Base-by-base conservation (phyloP, 306 rosid species). In the Begonia masoniana region DNA sequence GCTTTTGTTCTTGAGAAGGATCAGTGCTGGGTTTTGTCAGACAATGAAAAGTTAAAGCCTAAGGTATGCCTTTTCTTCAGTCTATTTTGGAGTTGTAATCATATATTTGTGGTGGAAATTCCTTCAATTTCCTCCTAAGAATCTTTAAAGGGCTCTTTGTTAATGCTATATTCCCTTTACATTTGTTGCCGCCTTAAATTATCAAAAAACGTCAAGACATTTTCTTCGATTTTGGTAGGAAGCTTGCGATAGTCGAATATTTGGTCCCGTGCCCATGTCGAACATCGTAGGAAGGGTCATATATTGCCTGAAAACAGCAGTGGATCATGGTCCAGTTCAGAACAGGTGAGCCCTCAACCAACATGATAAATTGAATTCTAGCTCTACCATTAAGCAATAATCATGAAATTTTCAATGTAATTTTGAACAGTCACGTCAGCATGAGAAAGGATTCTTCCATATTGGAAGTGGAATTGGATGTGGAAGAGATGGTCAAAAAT, bases 11-110 rank as follows among this genome's bases (percentile, higher is more conserved):
- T 92, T 55, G 93, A 86, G 51, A 68, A 77, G 69, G 80, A 83
- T 24, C 73, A 92, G 57, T 92, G 96, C 94, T 92, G 99, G 99
- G 85, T 92, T 43, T 61, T 77, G 72, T 83, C 95, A 52, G 99
- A 86, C 67, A 86, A 92, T 74, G 77, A 77, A 64, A 79, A 70
- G 42, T 60, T 86, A 78, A 79, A 83, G 76, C 69, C 94, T 2
- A 79, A 86, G 96, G 99, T 92, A 79, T 51, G n/a, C 14, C 23
- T 14, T 52, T 9, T 9, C 12, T 50, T 50, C 15, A 10, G 7
- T 50, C 5, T 31, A 31, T 9, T 31, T 31, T 31, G 39, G 39
- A 31, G 8, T 31, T 31, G 39, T 6, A 31, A 31, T 31, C 9
- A 6, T 31, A 6, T 31, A 31, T 31, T 31, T 31, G 9, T 31